Percentiles rank a stretch among this genome's conserved stretches.
Evolutionary conservation across 306 rosid species (phyloP).

Genomic region (Glycine latifolia): DNA sequence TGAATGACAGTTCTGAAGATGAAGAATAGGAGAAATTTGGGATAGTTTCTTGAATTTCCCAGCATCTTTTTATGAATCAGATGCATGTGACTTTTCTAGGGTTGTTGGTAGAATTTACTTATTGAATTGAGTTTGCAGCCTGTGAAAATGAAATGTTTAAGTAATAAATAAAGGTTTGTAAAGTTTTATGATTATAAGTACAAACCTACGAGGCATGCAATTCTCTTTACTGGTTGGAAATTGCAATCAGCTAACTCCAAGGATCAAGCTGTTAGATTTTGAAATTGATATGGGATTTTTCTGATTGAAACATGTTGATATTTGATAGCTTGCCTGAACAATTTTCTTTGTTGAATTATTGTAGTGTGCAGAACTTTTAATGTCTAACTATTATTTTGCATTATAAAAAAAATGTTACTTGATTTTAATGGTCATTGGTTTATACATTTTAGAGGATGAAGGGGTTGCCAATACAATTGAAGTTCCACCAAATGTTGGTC

Average conservation of each 20-base stretch:
- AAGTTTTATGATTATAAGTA: conserved; percentile 23
- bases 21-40: conserved; percentile 2
- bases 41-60: neutral
- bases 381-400: neutral
- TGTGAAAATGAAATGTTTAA: conserved; percentile 1
- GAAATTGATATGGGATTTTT: conserved; percentile 18
- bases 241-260: neutral
- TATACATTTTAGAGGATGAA: conserved; percentile 69
- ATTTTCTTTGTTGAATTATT: no score
- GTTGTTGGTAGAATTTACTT: neutral
- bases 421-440: conserved; percentile 21
- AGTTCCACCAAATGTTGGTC: conserved; percentile 69
- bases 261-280: neutral
- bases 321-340: no score
- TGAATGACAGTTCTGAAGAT: neutral
- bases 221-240: neutral
- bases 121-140: conserved; percentile 11
- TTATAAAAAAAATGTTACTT: neutral
- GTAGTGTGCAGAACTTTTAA: neutral
- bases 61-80: neutral
- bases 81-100: neutral
- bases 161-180: conserved; percentile 2
- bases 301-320: neutral
- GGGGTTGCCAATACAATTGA: conserved; percentile 59
- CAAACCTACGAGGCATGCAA: neutral